These are phyloP conservation scores for Chaetothyriales sp. DNA, from an alignment of 2,329 filamentous ascomycete species.

Conservation along the genomic window DNA sequence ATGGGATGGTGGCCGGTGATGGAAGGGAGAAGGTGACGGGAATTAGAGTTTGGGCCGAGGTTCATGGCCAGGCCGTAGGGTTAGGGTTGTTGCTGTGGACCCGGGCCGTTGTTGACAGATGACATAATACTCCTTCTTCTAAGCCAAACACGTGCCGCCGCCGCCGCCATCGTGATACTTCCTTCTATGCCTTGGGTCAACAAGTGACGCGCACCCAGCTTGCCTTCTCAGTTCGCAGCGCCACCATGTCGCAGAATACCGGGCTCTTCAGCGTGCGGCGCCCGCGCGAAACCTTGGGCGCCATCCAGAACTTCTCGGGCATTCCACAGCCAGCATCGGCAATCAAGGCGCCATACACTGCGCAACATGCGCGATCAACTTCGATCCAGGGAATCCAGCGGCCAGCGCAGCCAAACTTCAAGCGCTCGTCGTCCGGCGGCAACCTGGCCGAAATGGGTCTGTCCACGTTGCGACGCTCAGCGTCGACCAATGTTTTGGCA, in stretches of 20 bases:
- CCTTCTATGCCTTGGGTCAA: not conserved
- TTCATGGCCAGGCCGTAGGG: not conserved
- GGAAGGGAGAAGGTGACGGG: too few species aligned
- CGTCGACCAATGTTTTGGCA: slow-evolving; percentile 52
- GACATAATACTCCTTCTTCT: not conserved
- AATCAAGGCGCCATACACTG: slow-evolving; percentile 63
- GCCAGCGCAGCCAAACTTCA: slow-evolving; percentile 75
- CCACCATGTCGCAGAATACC: slow-evolving; percentile 68
- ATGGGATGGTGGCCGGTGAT: not conserved
- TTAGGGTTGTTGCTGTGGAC: not conserved
- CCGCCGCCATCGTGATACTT: not conserved
- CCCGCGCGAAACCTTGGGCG: slow-evolving; percentile 81
- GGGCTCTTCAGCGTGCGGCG: slow-evolving; percentile 85
- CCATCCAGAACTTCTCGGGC: slow-evolving; percentile 66
- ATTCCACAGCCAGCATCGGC: slow-evolving; percentile 86
- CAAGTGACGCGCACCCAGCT: not conserved
- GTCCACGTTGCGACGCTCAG: slow-evolving; percentile 70
- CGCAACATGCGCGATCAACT: slow-evolving; percentile 64
- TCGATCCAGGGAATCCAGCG: slow-evolving; percentile 76
- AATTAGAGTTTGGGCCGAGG: not conserved
- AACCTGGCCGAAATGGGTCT: slow-evolving; percentile 69
- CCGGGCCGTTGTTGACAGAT: not conserved
- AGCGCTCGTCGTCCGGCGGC: slow-evolving; percentile 67
- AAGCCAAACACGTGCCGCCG: not conserved
- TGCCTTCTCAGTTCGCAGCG: not conserved